Conservation (phyloP, 331 rosid genomes). For the Phaseolus coccineus region DNA sequence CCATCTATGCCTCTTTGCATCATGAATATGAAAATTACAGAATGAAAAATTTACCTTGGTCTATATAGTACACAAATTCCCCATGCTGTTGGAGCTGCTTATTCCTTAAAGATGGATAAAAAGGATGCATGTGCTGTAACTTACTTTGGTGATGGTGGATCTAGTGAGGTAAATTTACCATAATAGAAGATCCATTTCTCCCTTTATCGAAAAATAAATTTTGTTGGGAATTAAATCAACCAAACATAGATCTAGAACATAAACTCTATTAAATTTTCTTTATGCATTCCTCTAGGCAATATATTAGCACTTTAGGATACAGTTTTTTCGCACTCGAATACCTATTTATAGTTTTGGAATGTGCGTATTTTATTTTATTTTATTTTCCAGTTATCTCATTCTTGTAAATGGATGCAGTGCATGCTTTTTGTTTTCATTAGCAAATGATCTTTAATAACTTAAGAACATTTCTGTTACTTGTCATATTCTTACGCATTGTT, state of each 20-base stretch:
- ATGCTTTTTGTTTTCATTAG: conserved; percentile 28
- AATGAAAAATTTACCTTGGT: conserved; percentile 26
- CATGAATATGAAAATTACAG: conserved; percentile 11
- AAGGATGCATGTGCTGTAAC: conserved; percentile 84
- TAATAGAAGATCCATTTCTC: not conserved
- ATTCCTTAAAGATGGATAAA: conserved; percentile 89
- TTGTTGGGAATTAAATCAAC: conserved; percentile 5
- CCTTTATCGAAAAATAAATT: not conserved
- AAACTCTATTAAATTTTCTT: not conserved
- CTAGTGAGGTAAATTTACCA: conserved; percentile 79
- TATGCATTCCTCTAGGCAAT: not conserved
- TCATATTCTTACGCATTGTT: conserved; percentile 36
- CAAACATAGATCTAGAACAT: conserved; percentile 17
- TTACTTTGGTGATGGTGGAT: conserved; percentile 93
- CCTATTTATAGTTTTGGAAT: conserved; percentile 2
- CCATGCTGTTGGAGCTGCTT: conserved; percentile 98
- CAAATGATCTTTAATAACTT: not conserved
- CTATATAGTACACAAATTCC: conserved; percentile 80
- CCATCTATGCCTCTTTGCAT: not conserved
- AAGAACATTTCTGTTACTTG: conserved; percentile 11
- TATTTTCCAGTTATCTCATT: conserved; percentile 8
- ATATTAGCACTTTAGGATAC: conserved; percentile 19
- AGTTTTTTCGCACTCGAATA: not conserved
- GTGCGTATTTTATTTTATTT: not conserved
- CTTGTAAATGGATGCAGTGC: not conserved